Base-by-base conservation (phyloP, 2,329 filamentous ascomycete genomes). In the Aspergillus phoenicis region DNA sequence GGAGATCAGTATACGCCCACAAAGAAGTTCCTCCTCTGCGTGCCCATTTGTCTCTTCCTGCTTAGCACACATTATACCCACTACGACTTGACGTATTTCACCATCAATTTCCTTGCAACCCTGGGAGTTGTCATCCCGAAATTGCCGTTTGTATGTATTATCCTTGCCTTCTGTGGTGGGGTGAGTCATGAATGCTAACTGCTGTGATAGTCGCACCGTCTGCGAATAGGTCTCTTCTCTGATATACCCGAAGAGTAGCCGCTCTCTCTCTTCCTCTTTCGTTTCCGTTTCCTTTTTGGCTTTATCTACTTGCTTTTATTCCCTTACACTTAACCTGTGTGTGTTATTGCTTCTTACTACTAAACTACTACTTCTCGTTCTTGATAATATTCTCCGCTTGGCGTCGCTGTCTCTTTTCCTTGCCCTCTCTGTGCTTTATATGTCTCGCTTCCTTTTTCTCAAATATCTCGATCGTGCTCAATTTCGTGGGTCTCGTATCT, bases 11-110 rank as follows among this genome's bases (percentile, higher is more conserved):
- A 98, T 82, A 99, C 95, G 0, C 95, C 95, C 4, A 91, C 95
- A 67, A 99, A 99, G 84, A 99, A 99, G 80, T 99, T 99, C 74
- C 84, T 99, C 62, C 88, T 98, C 70, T 92, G 90, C 72, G 94
- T 98, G 36, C 95, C 95, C 41, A 96, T 99, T 71, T 85, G 93
- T 66, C 85, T 99, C 65, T 99, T 99, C 78, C 85, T 99, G 59
- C 84, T 98, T 71, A 98, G 94, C 85, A 99, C 95, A 24, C 95
- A 99, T 80, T 99, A 98, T 80, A 98, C 95, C 51, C 94, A 98
- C 80, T 99, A 98, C 83, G 94, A 97, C 79, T 78, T 97, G 75
- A 91, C 92, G 48, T 98, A 97, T 80, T 99, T 99, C 75, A 92
- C 91, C 71, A 95, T 99, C 81, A 99, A 99, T 81, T 94, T 96